phyloP scores from a whole-genome alignment of 106 monocot genomes.

The Acorus calamus region DNA sequence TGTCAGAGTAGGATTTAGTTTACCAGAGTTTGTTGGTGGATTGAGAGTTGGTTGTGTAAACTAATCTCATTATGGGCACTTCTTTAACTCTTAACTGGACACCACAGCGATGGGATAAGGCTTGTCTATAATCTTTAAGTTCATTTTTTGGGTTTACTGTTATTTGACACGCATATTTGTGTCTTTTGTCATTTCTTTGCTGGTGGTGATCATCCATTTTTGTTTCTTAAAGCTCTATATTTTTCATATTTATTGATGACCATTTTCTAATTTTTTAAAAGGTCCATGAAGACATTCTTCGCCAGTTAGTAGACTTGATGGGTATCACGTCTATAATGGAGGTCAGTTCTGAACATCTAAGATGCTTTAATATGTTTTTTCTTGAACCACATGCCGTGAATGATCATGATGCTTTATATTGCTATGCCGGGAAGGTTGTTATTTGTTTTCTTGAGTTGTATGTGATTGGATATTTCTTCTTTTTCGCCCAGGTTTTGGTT shows the following conservation, averaged over 20 bases:
- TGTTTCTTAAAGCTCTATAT: neutral
- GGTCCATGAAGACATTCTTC: conserved; percentile 25
- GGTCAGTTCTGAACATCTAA: conserved; percentile 16
- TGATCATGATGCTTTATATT: no score
- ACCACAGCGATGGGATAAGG: no score
- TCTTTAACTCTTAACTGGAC: no score
- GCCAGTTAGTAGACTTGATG: conserved; percentile 52
- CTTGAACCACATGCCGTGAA: neutral
- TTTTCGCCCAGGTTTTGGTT: conserved; percentile 40
- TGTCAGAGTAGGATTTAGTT: no score
- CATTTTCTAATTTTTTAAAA: conserved; percentile 10
- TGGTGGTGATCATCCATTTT: neutral
- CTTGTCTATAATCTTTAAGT: no score
- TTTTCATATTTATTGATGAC: neutral
- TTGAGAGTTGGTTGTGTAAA: no score
- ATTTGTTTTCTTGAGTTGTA: no score
- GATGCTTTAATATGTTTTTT: neutral
- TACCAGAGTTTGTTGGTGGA: no score
- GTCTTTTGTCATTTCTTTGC: neutral
- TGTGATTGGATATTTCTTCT: neutral
- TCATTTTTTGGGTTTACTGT: no score
- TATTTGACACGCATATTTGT: no score
- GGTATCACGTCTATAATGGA: conserved; percentile 65
- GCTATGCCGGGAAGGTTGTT: no score
- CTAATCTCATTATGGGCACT: no score